phyloP scores from a whole-genome alignment of 1,284 basidiomycete genomes.

The Xerocomus nothofagi region DNA sequence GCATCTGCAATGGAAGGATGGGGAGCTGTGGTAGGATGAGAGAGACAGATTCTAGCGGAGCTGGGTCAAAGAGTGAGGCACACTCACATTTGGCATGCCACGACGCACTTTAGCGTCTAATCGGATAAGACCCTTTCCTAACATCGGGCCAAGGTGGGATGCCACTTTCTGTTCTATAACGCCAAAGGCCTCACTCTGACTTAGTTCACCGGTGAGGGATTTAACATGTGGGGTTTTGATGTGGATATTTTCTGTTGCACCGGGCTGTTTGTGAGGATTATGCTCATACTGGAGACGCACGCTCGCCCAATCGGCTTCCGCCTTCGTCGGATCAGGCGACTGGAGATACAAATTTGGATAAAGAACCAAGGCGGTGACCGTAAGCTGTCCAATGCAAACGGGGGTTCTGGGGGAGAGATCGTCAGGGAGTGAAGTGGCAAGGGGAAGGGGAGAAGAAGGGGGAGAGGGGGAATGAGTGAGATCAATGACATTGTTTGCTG shows the following conservation, averaged over 20 bases:
- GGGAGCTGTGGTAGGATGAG: conserved; percentile 53
- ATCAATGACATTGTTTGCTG: conserved; percentile 64
- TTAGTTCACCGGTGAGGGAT: conserved; percentile 49
- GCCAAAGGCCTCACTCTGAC: conserved; percentile 69
- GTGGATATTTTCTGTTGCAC: conserved; percentile 75
- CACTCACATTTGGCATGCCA: conserved; percentile 58
- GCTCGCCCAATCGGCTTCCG: conserved; percentile 68
- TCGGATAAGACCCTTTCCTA: conserved; percentile 79
- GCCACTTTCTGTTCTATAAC: conserved; percentile 85
- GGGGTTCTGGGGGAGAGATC: conserved; percentile 73
- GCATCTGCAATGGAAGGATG: conserved; percentile 79
- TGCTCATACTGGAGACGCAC: conserved; percentile 77
- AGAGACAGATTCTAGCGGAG: conserved; percentile 20
- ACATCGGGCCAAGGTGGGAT: conserved; percentile 74
- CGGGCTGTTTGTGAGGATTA: conserved; percentile 50
- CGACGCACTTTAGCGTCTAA: conserved; percentile 79
- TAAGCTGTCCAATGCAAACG: conserved; percentile 86
- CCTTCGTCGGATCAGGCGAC: conserved; percentile 43
- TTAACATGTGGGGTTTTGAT: conserved; percentile 67
- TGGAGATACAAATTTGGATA: conserved; percentile 79
- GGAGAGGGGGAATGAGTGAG: conserved; percentile 75
- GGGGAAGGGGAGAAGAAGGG: conserved; percentile 44
- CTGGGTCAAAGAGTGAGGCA: conserved; percentile 7
- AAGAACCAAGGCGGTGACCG: conserved; percentile 79
- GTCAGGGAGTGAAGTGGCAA: conserved; percentile 38